These are phyloP conservation scores for Suhomyces atakaporum DNA, from an alignment of 1,139 yeast species.

Conservation along the genomic window DNA sequence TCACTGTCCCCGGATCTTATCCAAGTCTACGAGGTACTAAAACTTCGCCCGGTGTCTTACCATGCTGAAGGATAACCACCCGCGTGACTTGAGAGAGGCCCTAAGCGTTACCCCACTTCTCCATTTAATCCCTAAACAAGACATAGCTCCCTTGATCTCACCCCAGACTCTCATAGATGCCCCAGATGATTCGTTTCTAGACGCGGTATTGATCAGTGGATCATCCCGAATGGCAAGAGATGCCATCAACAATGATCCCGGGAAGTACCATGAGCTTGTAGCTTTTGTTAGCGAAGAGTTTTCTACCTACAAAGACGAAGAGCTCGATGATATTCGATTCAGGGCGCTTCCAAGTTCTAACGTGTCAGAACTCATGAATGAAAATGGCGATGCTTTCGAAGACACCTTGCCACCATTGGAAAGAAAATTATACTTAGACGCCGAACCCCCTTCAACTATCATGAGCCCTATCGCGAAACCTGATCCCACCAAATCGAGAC, in stretches of 20 bases:
- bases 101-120: constrained; percentile 31
- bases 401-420: constrained; percentile 14
- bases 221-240: constrained; percentile 6
- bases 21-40: too few relatives aligned
- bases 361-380: too few relatives aligned
- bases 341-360: constrained; percentile 1
- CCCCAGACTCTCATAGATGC: constrained; percentile 10
- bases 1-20: too few relatives aligned
- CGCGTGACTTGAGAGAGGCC: constrained; percentile 25
- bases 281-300: constrained; percentile 22
- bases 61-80: constrained; percentile 11
- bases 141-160: constrained; percentile 25
- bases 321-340: constrained; percentile 18
- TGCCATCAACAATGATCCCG: constrained; percentile 18
- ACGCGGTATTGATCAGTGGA: background rate
- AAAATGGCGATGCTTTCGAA: too few relatives aligned
- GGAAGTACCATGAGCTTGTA: constrained; percentile 15
- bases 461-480: constrained; percentile 1
- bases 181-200: constrained; percentile 12
- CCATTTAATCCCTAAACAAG: constrained; percentile 34
- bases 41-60: background rate
- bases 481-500: constrained; percentile 9
- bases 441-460: constrained; percentile 9
- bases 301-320: constrained; percentile 15
- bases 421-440: constrained; percentile 7